Evolutionary conservation across 2,329 filamentous ascomycete species (phyloP).

Genomic region (Stylonectria norvegica): DNA sequence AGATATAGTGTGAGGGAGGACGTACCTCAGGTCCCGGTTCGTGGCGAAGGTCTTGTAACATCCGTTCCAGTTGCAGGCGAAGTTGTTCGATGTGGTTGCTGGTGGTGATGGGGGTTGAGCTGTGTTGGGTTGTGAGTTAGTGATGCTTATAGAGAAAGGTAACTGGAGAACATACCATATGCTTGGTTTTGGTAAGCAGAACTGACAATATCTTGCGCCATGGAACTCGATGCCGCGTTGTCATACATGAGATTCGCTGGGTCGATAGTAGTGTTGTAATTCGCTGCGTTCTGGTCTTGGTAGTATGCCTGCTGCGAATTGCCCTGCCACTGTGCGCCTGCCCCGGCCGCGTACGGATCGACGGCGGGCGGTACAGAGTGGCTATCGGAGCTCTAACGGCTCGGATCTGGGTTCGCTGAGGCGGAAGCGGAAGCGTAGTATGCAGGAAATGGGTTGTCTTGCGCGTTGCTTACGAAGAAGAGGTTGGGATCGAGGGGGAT

Average conservation of each 20-base stretch:
- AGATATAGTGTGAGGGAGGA: constrained; percentile 1
- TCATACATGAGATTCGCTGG: constrained; percentile 10
- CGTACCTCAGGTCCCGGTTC: background rate
- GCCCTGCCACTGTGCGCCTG: constrained; percentile 15
- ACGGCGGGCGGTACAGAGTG: constrained; percentile 10
- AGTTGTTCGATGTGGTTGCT: too few relatives aligned
- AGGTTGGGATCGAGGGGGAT: constrained; percentile 12
- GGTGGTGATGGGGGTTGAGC: constrained; percentile 3
- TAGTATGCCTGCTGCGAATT: background rate
- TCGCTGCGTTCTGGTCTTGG: constrained; percentile 5
- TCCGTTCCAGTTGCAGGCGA: too few relatives aligned
- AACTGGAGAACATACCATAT: background rate
- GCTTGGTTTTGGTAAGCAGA: constrained; percentile 9
- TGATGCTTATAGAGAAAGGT: background rate
- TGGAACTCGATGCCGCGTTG: background rate
- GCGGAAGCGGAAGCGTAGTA: background rate
- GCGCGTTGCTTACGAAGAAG: background rate
- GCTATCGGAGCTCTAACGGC: constrained; percentile 18
- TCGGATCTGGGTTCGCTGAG: constrained; percentile 16
- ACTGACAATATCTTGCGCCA: constrained; percentile 2
- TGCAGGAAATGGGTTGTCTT: background rate
- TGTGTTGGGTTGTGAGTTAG: constrained; percentile 5
- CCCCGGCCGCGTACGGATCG: constrained; percentile 5
- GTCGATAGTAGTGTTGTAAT: constrained; percentile 11
- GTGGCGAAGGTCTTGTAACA: background rate